These are phyloP conservation scores for Stenogyne calaminthoides DNA, from an alignment of 305 asterid genomes.

Conservation along the genomic window DNA sequence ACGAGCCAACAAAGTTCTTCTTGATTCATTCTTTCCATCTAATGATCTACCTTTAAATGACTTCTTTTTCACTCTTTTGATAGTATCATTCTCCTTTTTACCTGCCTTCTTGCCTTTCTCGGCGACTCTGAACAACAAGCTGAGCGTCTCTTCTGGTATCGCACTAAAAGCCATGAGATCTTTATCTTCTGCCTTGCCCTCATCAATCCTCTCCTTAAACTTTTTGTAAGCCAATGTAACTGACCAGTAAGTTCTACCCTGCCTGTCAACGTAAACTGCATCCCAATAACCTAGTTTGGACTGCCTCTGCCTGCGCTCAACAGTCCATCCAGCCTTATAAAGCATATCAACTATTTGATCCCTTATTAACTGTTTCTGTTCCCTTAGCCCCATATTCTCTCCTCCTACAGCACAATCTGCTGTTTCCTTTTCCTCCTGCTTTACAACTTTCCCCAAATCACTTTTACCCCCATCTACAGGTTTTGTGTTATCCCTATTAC, in stretches of 20 bases:
- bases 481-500: slow-evolving; percentile 19
- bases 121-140: slow-evolving; percentile 54
- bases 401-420: slow-evolving; percentile 25
- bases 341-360: slow-evolving; percentile 69
- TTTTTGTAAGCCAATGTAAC: slow-evolving; percentile 79
- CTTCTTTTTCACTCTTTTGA: slow-evolving; percentile 40
- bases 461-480: slow-evolving; percentile 20
- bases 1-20: slow-evolving; percentile 67
- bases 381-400: slow-evolving; percentile 54
- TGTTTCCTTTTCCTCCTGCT: slow-evolving; percentile 6
- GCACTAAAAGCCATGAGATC: slow-evolving; percentile 60
- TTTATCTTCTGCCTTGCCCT: slow-evolving; percentile 53
- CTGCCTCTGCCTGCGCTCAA: slow-evolving; percentile 71
- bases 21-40: slow-evolving; percentile 38
- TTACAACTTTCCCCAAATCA: slow-evolving; percentile 26
- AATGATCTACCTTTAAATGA: slow-evolving; percentile 37
- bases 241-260: slow-evolving; percentile 78
- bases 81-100: slow-evolving; percentile 39
- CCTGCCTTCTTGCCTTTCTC: slow-evolving; percentile 44
- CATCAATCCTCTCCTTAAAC: slow-evolving; percentile 67
- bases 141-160: slow-evolving; percentile 68
- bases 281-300: slow-evolving; percentile 59
- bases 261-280: slow-evolving; percentile 81
- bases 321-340: slow-evolving; percentile 79
- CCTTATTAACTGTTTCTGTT: slow-evolving; percentile 69